phyloP scores from a whole-genome alignment of 306 rosid species.

The Mucuna pruriens region DNA sequence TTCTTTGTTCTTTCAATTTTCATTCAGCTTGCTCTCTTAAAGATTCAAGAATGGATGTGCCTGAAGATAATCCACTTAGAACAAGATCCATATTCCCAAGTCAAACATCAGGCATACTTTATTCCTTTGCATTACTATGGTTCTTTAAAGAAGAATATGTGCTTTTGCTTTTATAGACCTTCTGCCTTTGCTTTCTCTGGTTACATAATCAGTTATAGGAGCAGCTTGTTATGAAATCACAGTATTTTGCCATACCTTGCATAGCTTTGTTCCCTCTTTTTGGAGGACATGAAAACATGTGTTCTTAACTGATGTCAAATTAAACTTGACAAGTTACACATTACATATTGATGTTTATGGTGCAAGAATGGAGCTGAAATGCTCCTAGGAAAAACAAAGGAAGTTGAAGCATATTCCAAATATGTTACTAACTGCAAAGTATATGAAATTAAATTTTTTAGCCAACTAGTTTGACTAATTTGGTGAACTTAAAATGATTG shows the following conservation, averaged over 20 bases:
- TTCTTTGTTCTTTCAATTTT: constrained; percentile 31
- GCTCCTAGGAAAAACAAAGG: not conserved
- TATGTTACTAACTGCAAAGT: not conserved
- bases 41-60: constrained; percentile 49
- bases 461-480: not conserved
- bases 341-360: not conserved
- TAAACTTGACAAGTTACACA: not conserved
- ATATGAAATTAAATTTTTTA: not conserved
- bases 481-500: constrained; percentile 32
- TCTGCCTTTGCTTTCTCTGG: constrained; percentile 24
- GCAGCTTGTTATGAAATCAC: not conserved
- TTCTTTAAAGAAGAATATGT: constrained; percentile 25
- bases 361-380: constrained; percentile 16
- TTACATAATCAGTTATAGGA: not conserved
- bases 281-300: constrained; percentile 10
- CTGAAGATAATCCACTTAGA: constrained; percentile 44
- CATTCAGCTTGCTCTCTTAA: constrained; percentile 58
- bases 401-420: not conserved
- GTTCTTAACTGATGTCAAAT: constrained; percentile 4
- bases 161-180: constrained; percentile 25
- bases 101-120: constrained; percentile 64
- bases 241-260: constrained; percentile 1
- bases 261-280: constrained; percentile 21
- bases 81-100: constrained; percentile 42
- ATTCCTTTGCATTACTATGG: constrained; percentile 36